Percentiles rank a stretch among this genome's conserved stretches.
phyloP scores from a whole-genome alignment of 345 rosid species.

The Odontarrhena argentea region DNA sequence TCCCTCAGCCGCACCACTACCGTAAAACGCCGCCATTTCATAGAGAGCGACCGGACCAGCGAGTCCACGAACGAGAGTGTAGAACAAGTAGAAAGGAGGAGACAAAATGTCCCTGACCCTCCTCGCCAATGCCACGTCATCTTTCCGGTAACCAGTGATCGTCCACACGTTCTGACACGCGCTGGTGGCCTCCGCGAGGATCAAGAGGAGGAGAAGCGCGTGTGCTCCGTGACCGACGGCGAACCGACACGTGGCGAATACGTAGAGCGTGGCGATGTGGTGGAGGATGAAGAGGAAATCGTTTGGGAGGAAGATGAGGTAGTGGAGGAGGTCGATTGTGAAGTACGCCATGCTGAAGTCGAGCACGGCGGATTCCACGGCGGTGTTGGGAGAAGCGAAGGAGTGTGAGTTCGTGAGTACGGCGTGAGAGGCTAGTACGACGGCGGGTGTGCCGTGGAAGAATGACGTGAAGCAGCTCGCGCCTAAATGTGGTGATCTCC shows the following conservation, averaged over 20 bases:
- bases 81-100: slow-evolving; percentile 57
- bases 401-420: slow-evolving; percentile 30
- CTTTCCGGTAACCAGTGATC: slow-evolving; percentile 48
- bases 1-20: slow-evolving; percentile 45
- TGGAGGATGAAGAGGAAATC: slow-evolving; percentile 82
- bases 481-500: slow-evolving; percentile 64
- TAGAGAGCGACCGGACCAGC: slow-evolving; percentile 59
- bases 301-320: slow-evolving; percentile 59
- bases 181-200: slow-evolving; percentile 83
- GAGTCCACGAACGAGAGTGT: slow-evolving; percentile 65
- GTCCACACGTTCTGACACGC: slow-evolving; percentile 77
- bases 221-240: slow-evolving; percentile 59
- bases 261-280: slow-evolving; percentile 79
- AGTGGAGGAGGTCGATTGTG: slow-evolving; percentile 71
- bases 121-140: slow-evolving; percentile 51
- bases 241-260: slow-evolving; percentile 65
- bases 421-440: slow-evolving; percentile 52
- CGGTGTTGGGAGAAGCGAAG: slow-evolving; percentile 62
- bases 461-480: slow-evolving; percentile 77
- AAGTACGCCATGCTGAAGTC: slow-evolving; percentile 86
- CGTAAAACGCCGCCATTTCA: slow-evolving; percentile 56
- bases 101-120: slow-evolving; percentile 50
- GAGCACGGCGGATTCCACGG: slow-evolving; percentile 52
- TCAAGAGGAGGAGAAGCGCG: slow-evolving; percentile 58
- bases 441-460: slow-evolving; percentile 80